Evolutionary conservation across 352 stramenopile species (phyloP), one percentile per base, ranked within the genome.

Genomic region (Globisporangium takayamanum): DNA sequence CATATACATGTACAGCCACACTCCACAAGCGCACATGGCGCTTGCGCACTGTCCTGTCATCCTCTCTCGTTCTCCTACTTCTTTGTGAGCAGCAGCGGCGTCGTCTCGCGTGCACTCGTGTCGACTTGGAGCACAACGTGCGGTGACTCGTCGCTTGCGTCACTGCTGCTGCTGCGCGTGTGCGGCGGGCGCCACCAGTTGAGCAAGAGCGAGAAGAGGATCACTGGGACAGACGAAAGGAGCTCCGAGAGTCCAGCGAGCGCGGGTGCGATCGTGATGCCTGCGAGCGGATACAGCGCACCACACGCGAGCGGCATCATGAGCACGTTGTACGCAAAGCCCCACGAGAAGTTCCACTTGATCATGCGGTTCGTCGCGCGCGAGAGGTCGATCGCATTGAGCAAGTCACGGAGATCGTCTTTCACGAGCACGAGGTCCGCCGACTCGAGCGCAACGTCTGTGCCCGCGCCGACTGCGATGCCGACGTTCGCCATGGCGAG

Each of bases 261-360:
- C 12, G 79, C 74, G 11, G 83, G 80, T 16, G 83, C 78, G n/a
- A 92, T 79, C 57, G 66, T 71, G 53, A 92, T 61, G 1, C 77
- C 75, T 5, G 82, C 58, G 42, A 78, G 68, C 52, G 65, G 69
- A 55, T 89, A 92, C 58, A 92, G 60, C 25, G 69, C 80, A 6
- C 83, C 83, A 50, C 76, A 88, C 15, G 83, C 80, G 42, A 92
- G 54, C 28, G 83, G 78, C 77, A 92, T 88, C 70, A 87, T 81
- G 30, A 88, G 49, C 12, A 83, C 25, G 49, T 92, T 89, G 69
- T 92, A 91, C 50, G 83, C 63, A 61, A 87, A 78, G 6, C 67
- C 80, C 80, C 80, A 92, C 30, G 74, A 68, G 56, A 92, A 87
- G 50, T 92, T 92, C 63, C 74, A 77, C 50, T 74, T 78, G 67